These are phyloP conservation scores for Glycine tomentella DNA, from an alignment of 306 rosid species.

Conservation along the genomic window DNA sequence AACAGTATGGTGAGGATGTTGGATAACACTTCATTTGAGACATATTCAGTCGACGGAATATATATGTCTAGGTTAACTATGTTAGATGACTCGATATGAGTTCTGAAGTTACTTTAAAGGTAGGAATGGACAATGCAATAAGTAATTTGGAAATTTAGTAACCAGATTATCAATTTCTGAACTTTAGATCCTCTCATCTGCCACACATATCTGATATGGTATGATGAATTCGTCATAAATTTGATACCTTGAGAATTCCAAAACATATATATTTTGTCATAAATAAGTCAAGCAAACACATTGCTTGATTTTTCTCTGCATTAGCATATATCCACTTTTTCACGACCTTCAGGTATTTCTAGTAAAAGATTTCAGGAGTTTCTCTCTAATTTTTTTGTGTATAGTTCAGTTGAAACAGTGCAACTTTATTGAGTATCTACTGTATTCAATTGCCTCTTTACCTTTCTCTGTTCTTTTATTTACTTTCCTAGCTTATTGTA, in stretches of 20 bases:
- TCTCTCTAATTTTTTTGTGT: constrained; percentile 24
- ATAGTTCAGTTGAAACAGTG: constrained; percentile 27
- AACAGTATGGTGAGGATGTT: not conserved
- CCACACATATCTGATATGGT: not conserved
- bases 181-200: not conserved
- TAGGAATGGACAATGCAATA: not conserved
- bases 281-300: not conserved
- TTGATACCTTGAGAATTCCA: not conserved
- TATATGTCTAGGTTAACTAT: not conserved
- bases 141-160: not conserved
- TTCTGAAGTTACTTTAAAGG: constrained; percentile 7
- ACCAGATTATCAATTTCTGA: not conserved
- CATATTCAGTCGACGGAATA: not conserved
- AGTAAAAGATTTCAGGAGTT: not conserved
- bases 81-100: not conserved
- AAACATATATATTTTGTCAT: not conserved
- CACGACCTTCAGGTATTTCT: not conserved
- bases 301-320: not conserved
- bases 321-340: constrained; percentile 1
- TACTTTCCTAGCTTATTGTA: constrained; percentile 1
- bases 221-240: not conserved
- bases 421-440: constrained; percentile 11
- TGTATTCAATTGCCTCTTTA: constrained; percentile 5
- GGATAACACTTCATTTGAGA: not conserved
- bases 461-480: constrained; percentile 4